Evolutionary conservation across 495 filamentous ascomycete genomes (phyloP).

Genomic region (Acidomyces sp.): DNA sequence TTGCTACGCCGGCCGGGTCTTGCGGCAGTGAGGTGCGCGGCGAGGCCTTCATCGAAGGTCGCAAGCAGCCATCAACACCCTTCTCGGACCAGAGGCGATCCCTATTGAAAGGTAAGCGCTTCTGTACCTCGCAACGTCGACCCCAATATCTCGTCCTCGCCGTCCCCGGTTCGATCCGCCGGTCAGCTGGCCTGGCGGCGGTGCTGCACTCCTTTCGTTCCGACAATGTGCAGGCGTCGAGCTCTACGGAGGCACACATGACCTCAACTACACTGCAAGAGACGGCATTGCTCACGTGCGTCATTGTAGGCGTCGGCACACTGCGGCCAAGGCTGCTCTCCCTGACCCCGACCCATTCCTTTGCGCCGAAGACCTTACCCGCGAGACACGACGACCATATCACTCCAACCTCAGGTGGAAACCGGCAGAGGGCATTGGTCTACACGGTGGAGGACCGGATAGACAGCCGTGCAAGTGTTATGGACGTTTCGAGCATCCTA

Average conservation of each 20-base stretch:
- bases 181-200: background rate
- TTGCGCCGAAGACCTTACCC: no score
- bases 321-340: constrained; percentile 1
- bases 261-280: background rate
- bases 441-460: constrained; percentile 2
- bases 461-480: constrained; percentile 4
- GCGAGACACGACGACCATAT: constrained; percentile 7
- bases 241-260: no score
- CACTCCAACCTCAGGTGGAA: background rate
- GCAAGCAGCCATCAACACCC: constrained; percentile 7
- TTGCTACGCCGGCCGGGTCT: background rate
- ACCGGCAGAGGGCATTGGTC: no score
- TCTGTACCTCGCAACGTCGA: background rate
- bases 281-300: background rate
- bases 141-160: background rate
- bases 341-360: background rate
- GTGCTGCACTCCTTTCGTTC: background rate
- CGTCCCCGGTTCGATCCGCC: background rate
- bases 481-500: constrained; percentile 36
- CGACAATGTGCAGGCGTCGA: no score
- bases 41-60: background rate
- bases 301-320: background rate
- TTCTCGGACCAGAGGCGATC: constrained; percentile 10
- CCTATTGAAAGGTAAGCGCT: constrained; percentile 6
- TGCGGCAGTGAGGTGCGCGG: constrained; percentile 11